Conservation (phyloP, 768 basidiomycete species). For the Rhodotorula taiwanensis region DNA sequence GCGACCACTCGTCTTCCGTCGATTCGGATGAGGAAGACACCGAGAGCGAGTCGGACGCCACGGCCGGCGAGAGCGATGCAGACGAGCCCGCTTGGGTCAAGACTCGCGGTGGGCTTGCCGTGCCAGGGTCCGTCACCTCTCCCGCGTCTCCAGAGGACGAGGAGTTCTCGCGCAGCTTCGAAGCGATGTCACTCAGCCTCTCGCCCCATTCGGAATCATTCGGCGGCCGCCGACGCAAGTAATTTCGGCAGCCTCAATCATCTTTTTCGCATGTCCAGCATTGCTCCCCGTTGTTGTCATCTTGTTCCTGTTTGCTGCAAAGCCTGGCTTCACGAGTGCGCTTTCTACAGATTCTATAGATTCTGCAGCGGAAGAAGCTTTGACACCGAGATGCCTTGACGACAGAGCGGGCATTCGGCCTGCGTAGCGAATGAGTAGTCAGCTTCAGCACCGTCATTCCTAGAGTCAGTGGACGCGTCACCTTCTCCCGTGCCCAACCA, state of each 20-base stretch:
- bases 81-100: constrained; percentile 6
- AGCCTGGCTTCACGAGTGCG: too few species aligned
- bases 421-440: neutral
- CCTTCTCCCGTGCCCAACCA: constrained; percentile 41
- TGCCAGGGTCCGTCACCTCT: constrained; percentile 9
- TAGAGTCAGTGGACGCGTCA: too few species aligned
- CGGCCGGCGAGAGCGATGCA: neutral
- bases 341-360: constrained; percentile 10
- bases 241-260: too few species aligned
- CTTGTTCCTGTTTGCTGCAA: too few species aligned
- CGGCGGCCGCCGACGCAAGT: constrained; percentile 20
- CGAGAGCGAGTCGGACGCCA: constrained; percentile 3
- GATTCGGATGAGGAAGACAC: constrained; percentile 12
- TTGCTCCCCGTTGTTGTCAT: neutral
- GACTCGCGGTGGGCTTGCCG: constrained; percentile 21
- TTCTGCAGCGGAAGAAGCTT: constrained; percentile 33
- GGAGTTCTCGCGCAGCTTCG: constrained; percentile 35
- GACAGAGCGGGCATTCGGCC: constrained; percentile 38
- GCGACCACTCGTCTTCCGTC: constrained; percentile 7
- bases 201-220: constrained; percentile 26
- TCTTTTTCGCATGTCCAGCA: neutral
- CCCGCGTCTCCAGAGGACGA: constrained; percentile 30
- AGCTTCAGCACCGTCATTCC: too few species aligned
- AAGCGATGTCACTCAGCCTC: constrained; percentile 35
- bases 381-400: constrained; percentile 30